These are phyloP conservation scores for Arthrobotrys pseudoclavata DNA, from an alignment of 2,329 filamentous ascomycete genomes.

Conservation along the genomic window DNA sequence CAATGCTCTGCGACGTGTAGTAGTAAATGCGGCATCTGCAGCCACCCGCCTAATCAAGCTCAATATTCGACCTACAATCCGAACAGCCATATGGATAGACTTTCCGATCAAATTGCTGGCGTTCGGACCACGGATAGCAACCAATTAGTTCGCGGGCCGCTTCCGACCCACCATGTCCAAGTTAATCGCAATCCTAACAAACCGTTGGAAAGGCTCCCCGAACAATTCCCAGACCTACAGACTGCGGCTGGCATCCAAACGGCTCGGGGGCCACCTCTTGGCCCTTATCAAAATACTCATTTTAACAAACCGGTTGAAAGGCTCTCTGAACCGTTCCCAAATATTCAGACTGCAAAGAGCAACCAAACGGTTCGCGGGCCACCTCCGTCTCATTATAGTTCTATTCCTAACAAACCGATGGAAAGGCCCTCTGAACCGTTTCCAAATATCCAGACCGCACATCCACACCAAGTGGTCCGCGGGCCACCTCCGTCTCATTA, in stretches of 20 bases:
- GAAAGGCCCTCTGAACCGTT: slow-evolving; percentile 7
- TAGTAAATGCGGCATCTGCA: not conserved
- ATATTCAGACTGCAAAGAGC: not conserved
- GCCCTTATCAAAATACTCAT: not conserved
- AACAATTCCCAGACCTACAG: slow-evolving; percentile 1
- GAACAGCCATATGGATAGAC: slow-evolving; percentile 29
- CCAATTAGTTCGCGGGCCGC: slow-evolving; percentile 5
- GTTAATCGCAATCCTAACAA: not conserved
- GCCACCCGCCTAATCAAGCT: not conserved
- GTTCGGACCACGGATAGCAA: slow-evolving; percentile 36
- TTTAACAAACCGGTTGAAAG: slow-evolving; percentile 17
- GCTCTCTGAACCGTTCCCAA: slow-evolving; percentile 8
- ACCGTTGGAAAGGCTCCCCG: slow-evolving; percentile 26
- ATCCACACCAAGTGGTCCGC: not conserved
- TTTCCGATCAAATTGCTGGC: slow-evolving; percentile 3
- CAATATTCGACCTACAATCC: slow-evolving; percentile 5
- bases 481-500: slow-evolving; percentile 9
- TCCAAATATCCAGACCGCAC: not conserved
- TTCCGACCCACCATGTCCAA: not conserved
- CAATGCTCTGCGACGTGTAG: slow-evolving; percentile 34
- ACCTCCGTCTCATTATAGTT: slow-evolving; percentile 9
- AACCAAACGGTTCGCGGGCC: slow-evolving; percentile 16
- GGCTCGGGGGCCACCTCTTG: not conserved
- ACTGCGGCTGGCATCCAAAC: slow-evolving; percentile 26
- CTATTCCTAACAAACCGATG: slow-evolving; percentile 4